A percentile compares a stretch with the other conserved stretches of the same genome.
Conservation (phyloP, 176 grass and related monocot species). For the Tuctoria greenei region DNA sequence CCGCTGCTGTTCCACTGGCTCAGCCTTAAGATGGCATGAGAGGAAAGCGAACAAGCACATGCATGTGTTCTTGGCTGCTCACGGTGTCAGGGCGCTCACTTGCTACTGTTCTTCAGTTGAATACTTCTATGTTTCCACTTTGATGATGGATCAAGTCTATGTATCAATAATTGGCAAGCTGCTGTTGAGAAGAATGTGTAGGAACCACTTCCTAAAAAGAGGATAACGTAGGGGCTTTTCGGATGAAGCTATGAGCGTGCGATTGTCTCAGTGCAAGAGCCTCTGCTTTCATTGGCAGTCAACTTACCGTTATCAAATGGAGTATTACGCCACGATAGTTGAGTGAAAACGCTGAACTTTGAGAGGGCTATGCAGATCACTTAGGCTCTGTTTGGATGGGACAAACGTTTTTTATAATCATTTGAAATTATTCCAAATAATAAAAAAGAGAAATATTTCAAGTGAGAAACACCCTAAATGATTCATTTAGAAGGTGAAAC, state of each 20-base stretch:
- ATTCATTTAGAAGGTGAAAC: too few relatives aligned
- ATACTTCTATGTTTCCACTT: conserved; percentile 26
- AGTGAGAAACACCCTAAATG: too few relatives aligned
- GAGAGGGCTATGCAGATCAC: background rate
- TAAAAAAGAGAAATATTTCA: too few relatives aligned
- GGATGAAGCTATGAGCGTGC: background rate
- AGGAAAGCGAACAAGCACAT: background rate
- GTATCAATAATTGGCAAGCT: conserved; percentile 31
- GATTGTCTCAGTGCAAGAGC: background rate
- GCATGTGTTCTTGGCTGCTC: conserved; percentile 1
- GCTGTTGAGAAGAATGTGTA: conserved; percentile 22
- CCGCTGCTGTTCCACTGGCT: conserved; percentile 62
- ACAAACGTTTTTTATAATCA: too few relatives aligned
- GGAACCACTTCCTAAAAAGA: conserved; percentile 9
- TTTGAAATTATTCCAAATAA: too few relatives aligned
- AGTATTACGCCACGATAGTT: background rate
- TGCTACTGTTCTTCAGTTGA: conserved; percentile 25
- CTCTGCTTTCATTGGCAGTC: background rate
- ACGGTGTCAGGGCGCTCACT: conserved; percentile 25
- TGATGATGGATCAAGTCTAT: conserved; percentile 32
- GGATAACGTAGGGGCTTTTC: conserved; percentile 18
- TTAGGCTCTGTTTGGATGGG: too few relatives aligned
- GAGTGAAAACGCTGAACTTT: background rate
- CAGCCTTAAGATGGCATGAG: conserved; percentile 72
- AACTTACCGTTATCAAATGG: background rate